Evolutionary conservation across 805 yeast genomes (phyloP), one percentile per base, ranked within the genome.

Genomic region (Danielozyma ontarioensis): DNA sequence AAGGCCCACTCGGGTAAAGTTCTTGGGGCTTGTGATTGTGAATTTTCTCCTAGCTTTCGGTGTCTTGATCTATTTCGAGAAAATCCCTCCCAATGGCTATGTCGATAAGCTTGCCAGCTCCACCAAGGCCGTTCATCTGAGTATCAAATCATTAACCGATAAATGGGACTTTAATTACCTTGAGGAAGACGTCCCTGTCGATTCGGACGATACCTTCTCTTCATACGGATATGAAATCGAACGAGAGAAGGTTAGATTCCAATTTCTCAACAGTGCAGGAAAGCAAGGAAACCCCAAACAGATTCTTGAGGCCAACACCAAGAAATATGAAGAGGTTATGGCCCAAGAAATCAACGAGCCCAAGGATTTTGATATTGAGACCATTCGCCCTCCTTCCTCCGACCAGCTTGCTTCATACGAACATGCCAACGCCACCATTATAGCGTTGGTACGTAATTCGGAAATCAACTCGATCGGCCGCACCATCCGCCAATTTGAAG

Each of bases 381-480:
- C 43, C 4, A 48, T 58, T 26, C 44, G 64, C 25, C 63, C 62
- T 4, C 57, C 56, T 0, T 8, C 14, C 26, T 10, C 17, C 5
- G 37, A 27, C 7, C 57, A 57, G 14, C 26, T 46, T 11, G 45
- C 36, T 19, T 30, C 26, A 3, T 65, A 62, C 41, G 42, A 59
- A 16, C 55, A 62, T n/a, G 89, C 82, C 5, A 83, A 78, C 48
- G 95, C 95, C 3, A 83, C 95, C 1, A 68, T 86, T 31, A 50
- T 83, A 13, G 75, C 85, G 3, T 61, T 86, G 34, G 93, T 81
- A n/a, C 64, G 88, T 39, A 83, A 85, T 49, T 49, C 68, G 5
- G 95, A 86, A 46, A 50, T 71, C 13, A 44, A 44, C 0, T 67
- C 56, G 1, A 64, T 85, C 7, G 46, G 74, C 1, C 41, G 46